A percentile compares a stretch with the other conserved stretches of the same genome.
These are phyloP conservation scores for Aciculosporium take DNA, from an alignment of 2,329 filamentous ascomycete genomes.

Conservation along the genomic window DNA sequence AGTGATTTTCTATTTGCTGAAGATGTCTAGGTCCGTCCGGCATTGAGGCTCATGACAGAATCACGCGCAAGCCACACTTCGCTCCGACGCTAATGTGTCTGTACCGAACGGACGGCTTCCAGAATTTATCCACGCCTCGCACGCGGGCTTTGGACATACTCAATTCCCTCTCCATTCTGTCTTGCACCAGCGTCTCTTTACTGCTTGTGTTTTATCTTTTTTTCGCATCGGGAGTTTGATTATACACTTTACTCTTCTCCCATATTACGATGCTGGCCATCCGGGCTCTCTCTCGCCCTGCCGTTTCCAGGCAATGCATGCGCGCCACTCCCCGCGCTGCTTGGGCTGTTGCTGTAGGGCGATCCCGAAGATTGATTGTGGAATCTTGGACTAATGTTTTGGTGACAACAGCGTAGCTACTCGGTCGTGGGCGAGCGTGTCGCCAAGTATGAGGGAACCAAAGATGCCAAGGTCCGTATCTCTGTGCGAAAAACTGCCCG, in stretches of 20 bases:
- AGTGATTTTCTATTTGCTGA: constrained; percentile 1
- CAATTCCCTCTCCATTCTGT: constrained; percentile 7
- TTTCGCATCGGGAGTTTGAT: constrained; percentile 11
- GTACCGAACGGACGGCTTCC: constrained; percentile 8
- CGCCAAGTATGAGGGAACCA: constrained; percentile 85
- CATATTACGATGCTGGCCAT: constrained; percentile 60
- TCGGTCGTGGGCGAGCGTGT: constrained; percentile 55
- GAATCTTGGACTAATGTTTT: constrained; percentile 2
- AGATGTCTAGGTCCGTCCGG: background rate
- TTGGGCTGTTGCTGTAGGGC: constrained; percentile 23
- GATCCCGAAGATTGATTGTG: constrained; percentile 4
- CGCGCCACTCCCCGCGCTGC: constrained; percentile 47
- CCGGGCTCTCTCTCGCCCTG: constrained; percentile 56
- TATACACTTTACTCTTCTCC: constrained; percentile 6
- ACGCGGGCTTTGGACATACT: constrained; percentile 4
- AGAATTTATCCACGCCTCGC: constrained; percentile 11
- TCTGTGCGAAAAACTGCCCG: constrained; percentile 1
- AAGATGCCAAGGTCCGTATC: constrained; percentile 66
- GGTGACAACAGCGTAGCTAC: constrained; percentile 46
- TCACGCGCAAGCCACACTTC: constrained; percentile 4
- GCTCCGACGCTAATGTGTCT: background rate
- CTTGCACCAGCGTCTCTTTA: constrained; percentile 10
- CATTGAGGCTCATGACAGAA: background rate
- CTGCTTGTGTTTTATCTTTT: constrained; percentile 11
- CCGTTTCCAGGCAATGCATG: constrained; percentile 65